phyloP scores from a whole-genome alignment of 2,329 filamentous ascomycete species.

The Monilinia aucupariae region DNA sequence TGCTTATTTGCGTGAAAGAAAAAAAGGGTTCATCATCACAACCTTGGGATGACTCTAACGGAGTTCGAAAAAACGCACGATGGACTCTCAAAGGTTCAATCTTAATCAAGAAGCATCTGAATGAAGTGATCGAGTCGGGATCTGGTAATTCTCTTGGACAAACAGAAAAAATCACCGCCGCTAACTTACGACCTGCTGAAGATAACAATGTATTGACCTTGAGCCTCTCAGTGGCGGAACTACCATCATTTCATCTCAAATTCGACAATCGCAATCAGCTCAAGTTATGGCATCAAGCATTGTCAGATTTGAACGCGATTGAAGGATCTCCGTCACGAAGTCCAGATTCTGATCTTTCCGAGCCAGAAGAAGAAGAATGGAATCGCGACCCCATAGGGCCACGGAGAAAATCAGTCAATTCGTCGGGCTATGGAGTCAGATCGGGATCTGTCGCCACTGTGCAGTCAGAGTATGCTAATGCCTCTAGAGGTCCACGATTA shows the following conservation, averaged over 20 bases:
- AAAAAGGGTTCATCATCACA: constrained; percentile 63
- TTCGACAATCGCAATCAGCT: constrained; percentile 81
- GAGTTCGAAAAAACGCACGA: constrained; percentile 60
- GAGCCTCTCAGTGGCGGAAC: constrained; percentile 82
- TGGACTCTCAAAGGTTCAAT: constrained; percentile 97
- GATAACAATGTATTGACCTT: constrained; percentile 75
- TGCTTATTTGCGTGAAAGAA: constrained; percentile 99
- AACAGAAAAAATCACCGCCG: constrained; percentile 34
- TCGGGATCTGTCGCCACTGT: constrained; percentile 86
- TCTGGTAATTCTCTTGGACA: constrained; percentile 38
- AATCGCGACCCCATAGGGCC: constrained; percentile 50
- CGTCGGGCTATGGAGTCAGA: constrained; percentile 73
- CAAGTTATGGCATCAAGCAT: constrained; percentile 82
- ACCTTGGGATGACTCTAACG: constrained; percentile 60
- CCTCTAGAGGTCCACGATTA: constrained; percentile 40
- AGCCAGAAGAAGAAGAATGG: constrained; percentile 85
- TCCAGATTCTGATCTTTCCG: constrained; percentile 76
- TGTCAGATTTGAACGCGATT: constrained; percentile 74
- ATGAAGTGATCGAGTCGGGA: constrained; percentile 72
- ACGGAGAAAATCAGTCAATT: constrained; percentile 72
- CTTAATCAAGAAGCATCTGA: constrained; percentile 94
- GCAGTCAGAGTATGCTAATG: constrained; percentile 83
- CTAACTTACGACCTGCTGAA: constrained; percentile 46
- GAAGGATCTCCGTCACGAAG: constrained; percentile 59
- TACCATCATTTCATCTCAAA: constrained; percentile 88